Evolutionary conservation across 768 basidiomycete species (phyloP).

Genomic region (Leccinellum luteum): DNA sequence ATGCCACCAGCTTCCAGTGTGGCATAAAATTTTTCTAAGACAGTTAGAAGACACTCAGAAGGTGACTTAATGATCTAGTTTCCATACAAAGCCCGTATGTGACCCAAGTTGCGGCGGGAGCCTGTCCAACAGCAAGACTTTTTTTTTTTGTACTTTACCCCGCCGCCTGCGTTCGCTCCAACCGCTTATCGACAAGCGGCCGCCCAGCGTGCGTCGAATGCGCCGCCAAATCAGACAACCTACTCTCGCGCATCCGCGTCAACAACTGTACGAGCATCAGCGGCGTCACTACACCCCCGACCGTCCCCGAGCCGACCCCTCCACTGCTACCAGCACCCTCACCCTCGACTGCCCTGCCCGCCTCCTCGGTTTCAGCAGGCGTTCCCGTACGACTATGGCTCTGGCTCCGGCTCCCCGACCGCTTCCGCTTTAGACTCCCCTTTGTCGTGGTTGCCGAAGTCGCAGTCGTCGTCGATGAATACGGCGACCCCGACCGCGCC

Average conservation of each 20-base stretch:
- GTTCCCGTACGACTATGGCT: constrained; percentile 29
- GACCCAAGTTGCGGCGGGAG: no score
- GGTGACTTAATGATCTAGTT: no score
- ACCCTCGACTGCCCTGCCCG: constrained; percentile 7
- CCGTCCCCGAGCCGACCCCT: constrained; percentile 20
- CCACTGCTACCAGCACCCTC: not conserved
- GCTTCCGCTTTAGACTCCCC: constrained; percentile 24
- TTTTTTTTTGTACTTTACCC: constrained; percentile 40
- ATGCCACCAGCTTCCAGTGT: no score
- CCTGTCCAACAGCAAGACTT: no score
- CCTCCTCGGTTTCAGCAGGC: constrained; percentile 24
- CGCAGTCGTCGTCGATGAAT: constrained; percentile 12
- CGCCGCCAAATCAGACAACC: constrained; percentile 50
- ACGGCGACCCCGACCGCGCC: constrained; percentile 17
- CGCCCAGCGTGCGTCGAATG: constrained; percentile 45
- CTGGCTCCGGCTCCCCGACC: constrained; percentile 22
- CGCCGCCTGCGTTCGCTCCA: constrained; percentile 69
- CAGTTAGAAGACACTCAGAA: no score
- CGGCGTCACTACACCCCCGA: constrained; percentile 46
- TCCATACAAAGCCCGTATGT: no score
- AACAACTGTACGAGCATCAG: constrained; percentile 54
- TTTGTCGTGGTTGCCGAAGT: not conserved
- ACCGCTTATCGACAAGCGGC: constrained; percentile 63
- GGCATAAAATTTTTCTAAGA: no score
- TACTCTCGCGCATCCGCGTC: constrained; percentile 64